Base-by-base conservation (phyloP, 345 rosid genomes). In the Theobroma cacao region DNA sequence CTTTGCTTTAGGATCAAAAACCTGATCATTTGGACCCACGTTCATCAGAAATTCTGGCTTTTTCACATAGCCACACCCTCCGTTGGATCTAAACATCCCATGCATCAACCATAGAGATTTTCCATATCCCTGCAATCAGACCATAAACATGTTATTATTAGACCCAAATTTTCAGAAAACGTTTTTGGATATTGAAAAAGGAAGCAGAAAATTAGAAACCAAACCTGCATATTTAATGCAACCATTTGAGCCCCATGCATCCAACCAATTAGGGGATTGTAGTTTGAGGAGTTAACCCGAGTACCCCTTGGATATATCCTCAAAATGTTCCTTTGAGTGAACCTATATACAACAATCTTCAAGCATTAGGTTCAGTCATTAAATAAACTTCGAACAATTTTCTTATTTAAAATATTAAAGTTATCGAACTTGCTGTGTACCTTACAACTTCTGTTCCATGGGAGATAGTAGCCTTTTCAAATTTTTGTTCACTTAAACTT, bases 171-270 rank as follows among this genome's bases (percentile, higher is more conserved):
- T n/a, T n/a, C n/a, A n/a, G n/a, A n/a, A n/a, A n/a, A n/a, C n/a
- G n/a, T n/a, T n/a, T n/a, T n/a, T n/a, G n/a, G n/a, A n/a, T n/a
- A n/a, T n/a, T 14, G 11, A 53, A 1, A n/a, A n/a, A n/a, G n/a
- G n/a, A n/a, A n/a, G n/a, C 24, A 38, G 50, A 58, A 7, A 34
- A 15, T 34, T 30, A 65, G 63, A 74, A 71, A 36, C 52, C 59
- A 79, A 75, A 93, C 98, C 94, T 93, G 96, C 98, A 93, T 91
- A 82, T 91, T 93, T 61, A 89, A 90, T 59, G 98, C 98, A 33
- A 93, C 92, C 98, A 93, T 93, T 83, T 91, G 98, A 84, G 93
- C 93, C 80, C 98, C 98, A 74, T 90, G 90, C 81, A 86, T 88
- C 98, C 98, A 91, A 67, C 96, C 90, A 41, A 81, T 82, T 11